Conservation (phyloP, 176 grass and related monocot species). For the Paspalum vaginatum region DNA sequence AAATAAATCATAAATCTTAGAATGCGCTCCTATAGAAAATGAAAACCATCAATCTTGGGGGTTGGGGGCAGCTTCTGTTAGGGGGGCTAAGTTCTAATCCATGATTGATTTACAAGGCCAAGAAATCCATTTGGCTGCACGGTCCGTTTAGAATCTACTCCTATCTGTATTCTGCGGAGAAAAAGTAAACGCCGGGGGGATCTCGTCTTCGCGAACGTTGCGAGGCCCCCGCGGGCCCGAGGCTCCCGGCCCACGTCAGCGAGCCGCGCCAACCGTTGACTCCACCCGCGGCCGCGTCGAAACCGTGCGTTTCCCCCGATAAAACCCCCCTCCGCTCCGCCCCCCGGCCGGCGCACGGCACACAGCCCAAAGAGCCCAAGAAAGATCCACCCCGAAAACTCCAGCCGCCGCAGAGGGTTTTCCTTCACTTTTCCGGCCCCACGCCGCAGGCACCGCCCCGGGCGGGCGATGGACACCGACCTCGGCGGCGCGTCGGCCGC, state of each 20-base stretch:
- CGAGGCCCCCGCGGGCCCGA: neutral
- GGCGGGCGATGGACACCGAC: constrained; percentile 43
- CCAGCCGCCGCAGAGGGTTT: neutral
- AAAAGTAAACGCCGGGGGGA: neutral
- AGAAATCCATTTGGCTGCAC: constrained; percentile 4
- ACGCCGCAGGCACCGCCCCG: neutral
- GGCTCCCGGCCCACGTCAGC: constrained; percentile 45
- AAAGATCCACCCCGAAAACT: neutral
- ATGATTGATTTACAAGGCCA: neutral
- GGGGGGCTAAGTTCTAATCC: neutral
- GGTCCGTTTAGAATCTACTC: constrained; percentile 1
- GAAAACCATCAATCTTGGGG: too few species aligned
- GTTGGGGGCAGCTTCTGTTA: too few species aligned
- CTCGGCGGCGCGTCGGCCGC: constrained; percentile 51
- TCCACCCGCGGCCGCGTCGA: neutral
- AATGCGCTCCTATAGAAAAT: too few species aligned
- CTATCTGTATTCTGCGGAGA: too few species aligned
- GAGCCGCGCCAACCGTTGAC: constrained; percentile 49
- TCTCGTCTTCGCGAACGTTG: constrained; percentile 30
- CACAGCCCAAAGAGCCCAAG: neutral
- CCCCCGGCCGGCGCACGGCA: constrained; percentile 17
- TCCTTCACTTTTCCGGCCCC: constrained; percentile 1
- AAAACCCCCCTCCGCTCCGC: constrained; percentile 11
- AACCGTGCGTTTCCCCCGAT: constrained; percentile 35
- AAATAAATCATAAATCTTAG: too few species aligned